Evolutionary conservation across 2,329 filamentous ascomycete genomes (phyloP).

Genomic region (Emmonsiellopsis sp.): DNA sequence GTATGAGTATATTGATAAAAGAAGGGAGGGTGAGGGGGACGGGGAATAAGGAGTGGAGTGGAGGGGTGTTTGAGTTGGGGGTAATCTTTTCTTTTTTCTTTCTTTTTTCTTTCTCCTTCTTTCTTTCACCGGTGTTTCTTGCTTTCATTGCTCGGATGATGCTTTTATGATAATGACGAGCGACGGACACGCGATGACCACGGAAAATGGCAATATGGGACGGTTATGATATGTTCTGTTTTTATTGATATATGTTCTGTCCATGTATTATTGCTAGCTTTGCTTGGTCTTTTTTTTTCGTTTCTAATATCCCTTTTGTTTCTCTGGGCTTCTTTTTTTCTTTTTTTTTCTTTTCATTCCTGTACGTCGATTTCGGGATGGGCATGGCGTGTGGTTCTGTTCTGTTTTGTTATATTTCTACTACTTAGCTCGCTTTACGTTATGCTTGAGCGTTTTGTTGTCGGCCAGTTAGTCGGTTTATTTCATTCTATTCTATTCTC

Average conservation of each 20-base stretch:
- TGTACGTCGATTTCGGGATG: too few relatives aligned
- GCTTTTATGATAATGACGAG: too few relatives aligned
- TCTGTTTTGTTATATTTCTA: too few relatives aligned
- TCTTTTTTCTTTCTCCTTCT: neutral
- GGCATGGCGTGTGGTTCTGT: too few relatives aligned
- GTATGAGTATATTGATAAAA: conserved; percentile 2
- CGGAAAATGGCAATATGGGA: too few relatives aligned
- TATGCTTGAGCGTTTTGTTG: too few relatives aligned
- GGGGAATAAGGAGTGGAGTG: neutral
- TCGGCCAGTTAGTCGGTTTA: too few relatives aligned
- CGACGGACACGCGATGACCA: too few relatives aligned
- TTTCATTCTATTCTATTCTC: neutral
- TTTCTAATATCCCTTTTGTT: neutral
- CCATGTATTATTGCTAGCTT: neutral
- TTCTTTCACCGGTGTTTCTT: neutral
- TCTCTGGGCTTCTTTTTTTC: neutral
- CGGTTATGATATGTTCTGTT: neutral
- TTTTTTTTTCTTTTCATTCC: too few relatives aligned
- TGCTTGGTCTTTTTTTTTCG: neutral
- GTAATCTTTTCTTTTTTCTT: neutral
- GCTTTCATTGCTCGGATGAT: neutral
- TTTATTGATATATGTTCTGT: neutral
- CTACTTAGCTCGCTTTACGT: too few relatives aligned
- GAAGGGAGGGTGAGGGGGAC: neutral
- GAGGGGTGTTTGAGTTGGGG: neutral